Conservation (phyloP, 164 flowering plant genomes). For the Dillenia suffruticosa region DNA sequence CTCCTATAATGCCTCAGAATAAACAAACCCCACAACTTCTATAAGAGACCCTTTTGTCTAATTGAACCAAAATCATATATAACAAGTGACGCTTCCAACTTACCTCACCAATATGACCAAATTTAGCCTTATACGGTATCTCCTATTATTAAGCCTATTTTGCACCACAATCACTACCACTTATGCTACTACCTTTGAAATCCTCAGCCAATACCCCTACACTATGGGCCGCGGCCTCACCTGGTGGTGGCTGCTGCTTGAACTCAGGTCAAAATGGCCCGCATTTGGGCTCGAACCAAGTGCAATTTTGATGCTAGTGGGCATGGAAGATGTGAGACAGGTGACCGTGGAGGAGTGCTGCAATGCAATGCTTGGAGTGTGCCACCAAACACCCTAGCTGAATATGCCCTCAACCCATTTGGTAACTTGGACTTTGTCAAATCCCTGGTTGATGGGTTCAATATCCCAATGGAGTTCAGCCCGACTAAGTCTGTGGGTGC, state of each 20-base stretch:
- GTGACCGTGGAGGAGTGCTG: conserved; percentile 17
- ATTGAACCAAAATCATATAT: too few species aligned
- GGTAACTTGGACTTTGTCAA: conserved; percentile 20
- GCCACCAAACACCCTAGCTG: conserved; percentile 23
- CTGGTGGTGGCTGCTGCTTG: conserved; percentile 14
- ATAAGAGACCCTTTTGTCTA: too few species aligned
- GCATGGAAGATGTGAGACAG: conserved; percentile 15
- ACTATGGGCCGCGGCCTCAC: conserved; percentile 14
- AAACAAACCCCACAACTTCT: too few species aligned
- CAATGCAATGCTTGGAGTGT: conserved; percentile 7
- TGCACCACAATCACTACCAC: neutral
- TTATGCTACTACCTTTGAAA: neutral
- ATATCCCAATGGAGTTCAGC: conserved; percentile 25
- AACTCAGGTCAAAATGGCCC: conserved; percentile 10
- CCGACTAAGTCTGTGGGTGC: conserved; percentile 6
- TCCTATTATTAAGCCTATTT: too few species aligned
- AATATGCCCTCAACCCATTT: conserved; percentile 19
- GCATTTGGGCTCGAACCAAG: neutral
- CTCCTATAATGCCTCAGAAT: too few species aligned
- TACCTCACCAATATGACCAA: too few species aligned
- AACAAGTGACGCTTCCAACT: too few species aligned
- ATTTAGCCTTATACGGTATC: too few species aligned
- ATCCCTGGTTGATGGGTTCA: conserved; percentile 30
- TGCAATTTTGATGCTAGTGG: too few species aligned
- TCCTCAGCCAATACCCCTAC: conserved; percentile 4